Evolutionary conservation across 2,329 filamentous ascomycete species (phyloP).

Genomic region (Cytospora piceicola): DNA sequence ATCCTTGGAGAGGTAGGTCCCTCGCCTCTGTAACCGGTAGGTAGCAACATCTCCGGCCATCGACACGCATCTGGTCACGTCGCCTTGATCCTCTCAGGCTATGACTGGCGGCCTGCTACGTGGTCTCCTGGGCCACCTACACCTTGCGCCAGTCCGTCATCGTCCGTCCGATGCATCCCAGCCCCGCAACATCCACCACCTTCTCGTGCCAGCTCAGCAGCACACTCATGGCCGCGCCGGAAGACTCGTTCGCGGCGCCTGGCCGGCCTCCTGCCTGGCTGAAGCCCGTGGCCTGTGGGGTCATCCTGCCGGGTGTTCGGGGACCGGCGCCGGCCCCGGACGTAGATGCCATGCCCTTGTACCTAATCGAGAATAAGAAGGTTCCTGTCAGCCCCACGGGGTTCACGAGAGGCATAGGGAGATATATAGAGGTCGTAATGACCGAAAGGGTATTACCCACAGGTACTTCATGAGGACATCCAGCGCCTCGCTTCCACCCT

Average conservation of each 20-base stretch:
- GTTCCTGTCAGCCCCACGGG: conserved; percentile 20
- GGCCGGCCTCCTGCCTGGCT: conserved; percentile 71
- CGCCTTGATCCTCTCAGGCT: background rate
- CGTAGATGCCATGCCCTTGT: conserved; percentile 78
- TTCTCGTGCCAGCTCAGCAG: conserved; percentile 99
- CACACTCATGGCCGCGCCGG: conserved; percentile 92
- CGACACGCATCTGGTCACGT: background rate
- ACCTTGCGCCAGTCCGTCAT: conserved; percentile 97
- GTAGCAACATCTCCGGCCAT: background rate
- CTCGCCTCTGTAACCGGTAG: background rate
- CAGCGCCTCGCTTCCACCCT: conserved; percentile 80
- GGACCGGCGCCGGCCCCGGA: conserved; percentile 45
- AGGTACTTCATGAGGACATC: conserved; percentile 98
- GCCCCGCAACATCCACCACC: conserved; percentile 88
- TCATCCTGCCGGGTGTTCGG: conserved; percentile 54
- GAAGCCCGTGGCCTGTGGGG: conserved; percentile 85
- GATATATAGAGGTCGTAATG: background rate
- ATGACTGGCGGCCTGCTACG: background rate
- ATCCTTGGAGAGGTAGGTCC: background rate
- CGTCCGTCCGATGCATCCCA: conserved; percentile 87
- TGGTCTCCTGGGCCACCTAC: conserved; percentile 45
- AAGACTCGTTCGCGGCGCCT: conserved; percentile 63
- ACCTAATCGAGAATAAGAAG: conserved; percentile 52
- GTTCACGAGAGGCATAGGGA: background rate
- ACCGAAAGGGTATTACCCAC: conserved; percentile 55